phyloP scores from a whole-genome alignment of 2,329 filamentous ascomycete genomes.

The Fusarium denticulatum region DNA sequence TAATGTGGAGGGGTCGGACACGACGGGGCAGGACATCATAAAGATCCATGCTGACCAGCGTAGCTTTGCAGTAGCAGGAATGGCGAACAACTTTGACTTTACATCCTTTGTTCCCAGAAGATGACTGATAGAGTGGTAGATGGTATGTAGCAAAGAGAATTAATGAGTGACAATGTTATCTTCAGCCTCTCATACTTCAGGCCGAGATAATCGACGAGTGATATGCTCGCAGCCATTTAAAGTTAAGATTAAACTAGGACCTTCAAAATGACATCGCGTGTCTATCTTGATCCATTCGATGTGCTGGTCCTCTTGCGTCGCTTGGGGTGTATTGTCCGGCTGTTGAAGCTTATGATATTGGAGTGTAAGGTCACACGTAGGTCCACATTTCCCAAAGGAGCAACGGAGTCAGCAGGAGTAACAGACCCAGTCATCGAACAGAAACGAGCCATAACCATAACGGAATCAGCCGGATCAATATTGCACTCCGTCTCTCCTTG shows the following conservation, averaged over 20 bases:
- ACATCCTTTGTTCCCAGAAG: background rate
- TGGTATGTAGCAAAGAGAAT: too few relatives aligned
- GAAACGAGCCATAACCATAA: background rate
- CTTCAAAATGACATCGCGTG: background rate
- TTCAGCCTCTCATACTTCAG: background rate
- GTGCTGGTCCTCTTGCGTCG: background rate
- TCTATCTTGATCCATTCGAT: background rate
- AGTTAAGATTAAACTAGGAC: too few relatives aligned
- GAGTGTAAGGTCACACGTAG: background rate
- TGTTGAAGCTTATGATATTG: background rate
- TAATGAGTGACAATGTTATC: too few relatives aligned
- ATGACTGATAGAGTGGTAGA: accelerated
- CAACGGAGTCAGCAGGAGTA: background rate
- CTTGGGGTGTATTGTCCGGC: background rate
- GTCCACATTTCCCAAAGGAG: background rate
- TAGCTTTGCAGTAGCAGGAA: background rate
- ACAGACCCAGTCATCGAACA: too few relatives aligned
- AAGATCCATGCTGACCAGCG: background rate
- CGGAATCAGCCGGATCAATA: too few relatives aligned
- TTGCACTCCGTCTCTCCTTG: background rate
- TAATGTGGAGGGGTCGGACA: background rate
- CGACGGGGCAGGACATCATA: background rate
- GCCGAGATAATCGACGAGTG: background rate
- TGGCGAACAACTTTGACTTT: background rate
- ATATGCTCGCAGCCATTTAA: background rate